Percentiles rank a stretch among this genome's conserved stretches.
These are phyloP conservation scores for Halophytophthora polymorphica DNA, from an alignment of 352 stramenopile genomes.

Conservation along the genomic window DNA sequence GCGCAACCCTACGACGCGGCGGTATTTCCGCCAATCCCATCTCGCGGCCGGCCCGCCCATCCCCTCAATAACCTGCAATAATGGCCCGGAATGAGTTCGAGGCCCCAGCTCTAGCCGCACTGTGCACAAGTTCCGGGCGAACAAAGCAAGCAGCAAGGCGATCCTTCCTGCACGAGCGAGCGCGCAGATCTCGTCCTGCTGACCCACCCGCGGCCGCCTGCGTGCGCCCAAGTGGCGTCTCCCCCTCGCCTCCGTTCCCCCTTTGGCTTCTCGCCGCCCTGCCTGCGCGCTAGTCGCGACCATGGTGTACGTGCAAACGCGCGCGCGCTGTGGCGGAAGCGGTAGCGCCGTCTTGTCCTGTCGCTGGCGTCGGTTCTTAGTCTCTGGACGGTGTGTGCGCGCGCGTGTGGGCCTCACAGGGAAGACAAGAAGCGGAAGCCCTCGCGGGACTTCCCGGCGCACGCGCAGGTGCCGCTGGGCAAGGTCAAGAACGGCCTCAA, in stretches of 20 bases:
- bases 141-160: too few relatives aligned
- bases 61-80: not conserved
- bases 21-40: not conserved
- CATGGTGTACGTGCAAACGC: not conserved
- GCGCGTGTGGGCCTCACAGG: slow-evolving; percentile 21
- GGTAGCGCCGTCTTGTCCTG: not conserved
- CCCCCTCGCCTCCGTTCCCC: not conserved
- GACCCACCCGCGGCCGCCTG: too few relatives aligned
- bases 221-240: too few relatives aligned
- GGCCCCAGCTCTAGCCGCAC: too few relatives aligned
- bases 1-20: too few relatives aligned
- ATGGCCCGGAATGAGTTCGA: not conserved
- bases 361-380: not conserved
- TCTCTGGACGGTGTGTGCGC: too few relatives aligned
- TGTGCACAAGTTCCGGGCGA: too few relatives aligned
- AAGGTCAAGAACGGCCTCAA: slow-evolving; percentile 50
- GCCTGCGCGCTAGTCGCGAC: too few relatives aligned
- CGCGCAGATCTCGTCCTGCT: not conserved
- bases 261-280: not conserved
- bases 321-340: slow-evolving; percentile 24
- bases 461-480: slow-evolving; percentile 60
- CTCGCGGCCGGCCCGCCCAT: too few relatives aligned
- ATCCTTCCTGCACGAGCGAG: not conserved
- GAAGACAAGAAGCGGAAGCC: slow-evolving; percentile 86
- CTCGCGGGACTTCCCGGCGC: slow-evolving; percentile 70